Evolutionary conservation across 441 rosid genomes (phyloP).

Genomic region (Pelargonium cotyledonis): DNA sequence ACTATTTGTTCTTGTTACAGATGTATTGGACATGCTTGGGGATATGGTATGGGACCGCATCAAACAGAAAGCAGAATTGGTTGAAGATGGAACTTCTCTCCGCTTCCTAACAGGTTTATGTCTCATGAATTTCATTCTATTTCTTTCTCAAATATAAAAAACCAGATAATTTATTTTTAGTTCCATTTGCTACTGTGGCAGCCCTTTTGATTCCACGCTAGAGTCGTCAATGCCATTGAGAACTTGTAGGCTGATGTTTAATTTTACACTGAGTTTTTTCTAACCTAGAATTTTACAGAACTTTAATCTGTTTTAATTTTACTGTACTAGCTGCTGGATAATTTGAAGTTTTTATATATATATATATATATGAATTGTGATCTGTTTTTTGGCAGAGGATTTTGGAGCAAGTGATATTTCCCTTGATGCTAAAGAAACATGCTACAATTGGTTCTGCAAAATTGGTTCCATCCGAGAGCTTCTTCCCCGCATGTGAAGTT

Average conservation of each 20-base stretch:
- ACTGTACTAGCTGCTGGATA: constrained; percentile 11
- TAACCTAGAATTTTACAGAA: neutral
- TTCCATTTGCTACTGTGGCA: neutral
- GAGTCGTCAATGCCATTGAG: too few species aligned
- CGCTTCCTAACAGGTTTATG: constrained; percentile 52
- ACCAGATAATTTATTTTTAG: too few species aligned
- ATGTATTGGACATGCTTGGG: constrained; percentile 79
- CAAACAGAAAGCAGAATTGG: constrained; percentile 68
- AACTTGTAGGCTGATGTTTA: neutral
- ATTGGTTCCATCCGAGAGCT: constrained; percentile 78
- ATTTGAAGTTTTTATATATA: constrained; percentile 11
- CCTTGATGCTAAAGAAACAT: constrained; percentile 80
- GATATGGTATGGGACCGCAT: constrained; percentile 90
- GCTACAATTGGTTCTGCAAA: constrained; percentile 91
- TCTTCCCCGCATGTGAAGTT: constrained; percentile 82
- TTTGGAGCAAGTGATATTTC: constrained; percentile 59
- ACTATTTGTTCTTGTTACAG: constrained; percentile 73
- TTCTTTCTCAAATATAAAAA: neutral
- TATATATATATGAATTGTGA: constrained; percentile 15
- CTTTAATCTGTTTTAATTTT: neutral
- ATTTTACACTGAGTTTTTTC: neutral
- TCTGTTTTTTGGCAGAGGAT: constrained; percentile 48
- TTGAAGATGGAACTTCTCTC: constrained; percentile 51
- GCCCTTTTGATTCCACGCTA: neutral
- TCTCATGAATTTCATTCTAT: constrained; percentile 7